These are phyloP conservation scores for Crithidia thermophila DNA, from an alignment of 208 protist genomes.

Conservation along the genomic window DNA sequence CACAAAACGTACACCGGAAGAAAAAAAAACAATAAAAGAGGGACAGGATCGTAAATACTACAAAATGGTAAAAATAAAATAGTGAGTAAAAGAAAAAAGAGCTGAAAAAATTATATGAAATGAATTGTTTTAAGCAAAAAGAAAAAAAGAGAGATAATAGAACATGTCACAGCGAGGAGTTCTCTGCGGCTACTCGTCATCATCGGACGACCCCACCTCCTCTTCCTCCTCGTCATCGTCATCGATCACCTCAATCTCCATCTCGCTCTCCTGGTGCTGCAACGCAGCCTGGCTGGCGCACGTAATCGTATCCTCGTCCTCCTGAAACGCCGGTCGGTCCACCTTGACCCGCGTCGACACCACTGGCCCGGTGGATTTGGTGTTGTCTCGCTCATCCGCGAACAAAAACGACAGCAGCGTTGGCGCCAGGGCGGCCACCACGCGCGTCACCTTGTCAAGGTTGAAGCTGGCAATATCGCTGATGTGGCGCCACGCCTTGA, in stretches of 20 bases:
- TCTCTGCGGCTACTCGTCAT: slow-evolving; percentile 23
- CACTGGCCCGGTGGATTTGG: slow-evolving; percentile 27
- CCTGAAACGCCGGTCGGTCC: slow-evolving; percentile 59
- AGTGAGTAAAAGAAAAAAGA: slow-evolving; percentile 19
- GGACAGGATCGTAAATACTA: background rate
- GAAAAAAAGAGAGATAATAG: slow-evolving; percentile 14
- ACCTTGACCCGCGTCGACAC: slow-evolving; percentile 37
- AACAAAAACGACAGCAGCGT: slow-evolving; percentile 85
- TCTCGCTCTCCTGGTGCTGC: slow-evolving; percentile 55
- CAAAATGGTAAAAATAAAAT: background rate
- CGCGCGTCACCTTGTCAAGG: slow-evolving; percentile 80
- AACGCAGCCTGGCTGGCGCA: slow-evolving; percentile 73
- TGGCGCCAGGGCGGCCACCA: slow-evolving; percentile 51
- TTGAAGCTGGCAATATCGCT: slow-evolving; percentile 51
- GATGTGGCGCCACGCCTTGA: slow-evolving; percentile 90
- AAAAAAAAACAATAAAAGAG: background rate
- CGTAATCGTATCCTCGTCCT: slow-evolving; percentile 77
- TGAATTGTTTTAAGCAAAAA: slow-evolving; percentile 8
- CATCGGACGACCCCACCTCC: slow-evolving; percentile 9
- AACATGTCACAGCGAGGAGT: background rate
- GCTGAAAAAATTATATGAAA: slow-evolving; percentile 6
- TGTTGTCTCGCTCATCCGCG: slow-evolving; percentile 89
- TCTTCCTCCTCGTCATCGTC: slow-evolving; percentile 58
- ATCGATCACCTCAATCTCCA: slow-evolving; percentile 78
- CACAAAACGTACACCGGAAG: background rate